A percentile compares a stretch with the other conserved stretches of the same genome.
Conservation (phyloP, 441 rosid species). For the Theobroma grandiflorum region DNA sequence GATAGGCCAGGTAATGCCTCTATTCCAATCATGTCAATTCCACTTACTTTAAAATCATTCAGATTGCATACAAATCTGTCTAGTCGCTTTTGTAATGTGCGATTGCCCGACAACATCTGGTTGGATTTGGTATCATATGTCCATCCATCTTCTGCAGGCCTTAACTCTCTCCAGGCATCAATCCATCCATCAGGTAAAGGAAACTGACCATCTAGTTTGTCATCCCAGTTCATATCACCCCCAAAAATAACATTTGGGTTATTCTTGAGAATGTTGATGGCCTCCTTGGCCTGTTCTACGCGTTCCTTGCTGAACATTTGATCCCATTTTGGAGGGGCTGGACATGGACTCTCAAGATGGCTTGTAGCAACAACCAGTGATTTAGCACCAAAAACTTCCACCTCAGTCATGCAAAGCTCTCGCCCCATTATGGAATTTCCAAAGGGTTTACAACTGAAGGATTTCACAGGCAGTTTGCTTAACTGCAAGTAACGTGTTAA, state of each 20-base stretch:
- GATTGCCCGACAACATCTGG: conserved; percentile 83
- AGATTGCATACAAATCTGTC: conserved; percentile 77
- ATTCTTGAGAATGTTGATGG: conserved; percentile 54
- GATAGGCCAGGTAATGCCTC: conserved; percentile 79
- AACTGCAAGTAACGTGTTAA: conserved; percentile 53
- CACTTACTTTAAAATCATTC: conserved; percentile 62
- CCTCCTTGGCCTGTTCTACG: conserved; percentile 75
- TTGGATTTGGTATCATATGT: conserved; percentile 93
- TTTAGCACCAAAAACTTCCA: conserved; percentile 62
- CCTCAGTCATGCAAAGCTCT: conserved; percentile 74
- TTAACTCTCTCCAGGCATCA: conserved; percentile 82
- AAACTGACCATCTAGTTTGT: conserved; percentile 79
- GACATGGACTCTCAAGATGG: conserved; percentile 98
- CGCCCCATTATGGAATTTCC: conserved; percentile 84
- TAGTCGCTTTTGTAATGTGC: conserved; percentile 70
- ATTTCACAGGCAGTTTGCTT: conserved; percentile 78
- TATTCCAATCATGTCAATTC: conserved; percentile 84
- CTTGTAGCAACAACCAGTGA: conserved; percentile 78
- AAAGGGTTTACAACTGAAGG: conserved; percentile 65
- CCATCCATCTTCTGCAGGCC: conserved; percentile 75
- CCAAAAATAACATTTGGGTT: conserved; percentile 74
- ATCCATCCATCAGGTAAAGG: conserved; percentile 78
- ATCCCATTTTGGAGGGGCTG: conserved; percentile 93
- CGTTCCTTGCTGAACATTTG: conserved; percentile 97
- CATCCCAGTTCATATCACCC: conserved; percentile 99